Percentiles rank a stretch among this genome's conserved stretches.
These are phyloP conservation scores for Umbelopsis sp. DNA, from an alignment of 192 early-diverging fungal species.

Conservation along the genomic window DNA sequence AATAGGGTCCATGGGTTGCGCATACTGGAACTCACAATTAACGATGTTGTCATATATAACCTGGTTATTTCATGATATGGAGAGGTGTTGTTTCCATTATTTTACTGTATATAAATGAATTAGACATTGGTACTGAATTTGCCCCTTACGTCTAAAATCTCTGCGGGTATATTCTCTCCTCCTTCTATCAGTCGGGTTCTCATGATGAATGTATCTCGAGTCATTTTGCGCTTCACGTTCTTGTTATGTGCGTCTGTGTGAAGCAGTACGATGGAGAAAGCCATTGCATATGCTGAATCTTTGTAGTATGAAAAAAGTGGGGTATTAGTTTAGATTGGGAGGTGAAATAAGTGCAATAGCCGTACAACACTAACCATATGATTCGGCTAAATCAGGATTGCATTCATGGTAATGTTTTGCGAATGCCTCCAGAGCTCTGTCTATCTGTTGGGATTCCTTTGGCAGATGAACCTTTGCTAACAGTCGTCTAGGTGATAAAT, in stretches of 20 bases:
- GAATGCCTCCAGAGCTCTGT: slow-evolving; percentile 76
- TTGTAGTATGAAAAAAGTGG: not conserved
- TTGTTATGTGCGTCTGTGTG: slow-evolving; percentile 90
- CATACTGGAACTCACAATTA: slow-evolving; percentile 55
- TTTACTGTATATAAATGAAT: too few species aligned
- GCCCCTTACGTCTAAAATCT: slow-evolving; percentile 68
- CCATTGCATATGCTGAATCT: slow-evolving; percentile 76
- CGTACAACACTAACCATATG: slow-evolving; percentile 8
- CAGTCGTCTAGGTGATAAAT: slow-evolving; percentile 55
- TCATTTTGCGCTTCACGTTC: slow-evolving; percentile 77
- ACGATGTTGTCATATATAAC: slow-evolving; percentile 63
- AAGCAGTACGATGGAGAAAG: slow-evolving; percentile 81
- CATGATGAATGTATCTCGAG: slow-evolving; percentile 75
- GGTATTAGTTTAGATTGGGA: not conserved
- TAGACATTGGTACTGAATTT: not conserved
- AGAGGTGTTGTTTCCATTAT: slow-evolving; percentile 45
- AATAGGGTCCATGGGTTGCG: slow-evolving; percentile 34
- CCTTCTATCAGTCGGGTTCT: slow-evolving; percentile 72
- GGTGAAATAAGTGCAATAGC: not conserved
- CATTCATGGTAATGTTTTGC: slow-evolving; percentile 68
- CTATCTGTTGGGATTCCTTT: slow-evolving; percentile 84
- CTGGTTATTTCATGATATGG: slow-evolving; percentile 27
- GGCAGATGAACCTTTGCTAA: slow-evolving; percentile 74
- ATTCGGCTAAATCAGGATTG: slow-evolving; percentile 64
- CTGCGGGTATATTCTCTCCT: slow-evolving; percentile 60